Conservation (phyloP, 305 asterid species). For the Solanum chacoense region DNA sequence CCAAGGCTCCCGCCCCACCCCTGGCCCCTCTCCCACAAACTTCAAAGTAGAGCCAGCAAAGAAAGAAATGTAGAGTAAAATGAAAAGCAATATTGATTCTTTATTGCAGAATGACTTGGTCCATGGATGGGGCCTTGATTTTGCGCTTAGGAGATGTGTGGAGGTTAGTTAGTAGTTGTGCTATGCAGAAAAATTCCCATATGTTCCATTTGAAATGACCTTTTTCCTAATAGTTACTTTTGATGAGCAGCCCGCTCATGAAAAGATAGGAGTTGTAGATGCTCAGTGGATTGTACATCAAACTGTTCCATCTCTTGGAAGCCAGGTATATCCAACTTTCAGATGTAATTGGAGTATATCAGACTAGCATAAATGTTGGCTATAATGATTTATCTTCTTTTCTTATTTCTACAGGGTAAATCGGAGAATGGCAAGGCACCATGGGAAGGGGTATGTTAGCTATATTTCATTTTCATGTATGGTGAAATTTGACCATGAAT, state of each 20-base stretch:
- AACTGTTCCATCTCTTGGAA: constrained; percentile 90
- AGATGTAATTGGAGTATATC: not conserved
- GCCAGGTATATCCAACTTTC: constrained; percentile 41
- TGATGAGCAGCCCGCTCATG: constrained; percentile 74
- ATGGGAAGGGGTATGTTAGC: constrained; percentile 79
- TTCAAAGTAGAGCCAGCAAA: not conserved
- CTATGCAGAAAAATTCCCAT: not conserved
- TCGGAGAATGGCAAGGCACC: constrained; percentile 82
- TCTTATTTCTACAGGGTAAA: constrained; percentile 40
- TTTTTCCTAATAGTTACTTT: not conserved
- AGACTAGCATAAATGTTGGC: not conserved
- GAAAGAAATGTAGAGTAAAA: not conserved
- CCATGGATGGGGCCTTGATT: constrained; percentile 99
- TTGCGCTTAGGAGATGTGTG: constrained; percentile 87
- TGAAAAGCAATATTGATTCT: not conserved
- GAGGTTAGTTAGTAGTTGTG: constrained; percentile 50
- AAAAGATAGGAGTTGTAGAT: constrained; percentile 91
- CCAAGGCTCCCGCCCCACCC: not conserved
- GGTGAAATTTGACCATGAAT: not conserved
- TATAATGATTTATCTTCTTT: not conserved
- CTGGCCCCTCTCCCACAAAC: not conserved
- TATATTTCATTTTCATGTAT: not conserved
- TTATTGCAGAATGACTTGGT: constrained; percentile 84
- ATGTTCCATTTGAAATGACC: not conserved
- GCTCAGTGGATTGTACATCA: constrained; percentile 93